Evolutionary conservation across 176 grass and related monocot species (phyloP).

Genomic region (Zoysia japonica): DNA sequence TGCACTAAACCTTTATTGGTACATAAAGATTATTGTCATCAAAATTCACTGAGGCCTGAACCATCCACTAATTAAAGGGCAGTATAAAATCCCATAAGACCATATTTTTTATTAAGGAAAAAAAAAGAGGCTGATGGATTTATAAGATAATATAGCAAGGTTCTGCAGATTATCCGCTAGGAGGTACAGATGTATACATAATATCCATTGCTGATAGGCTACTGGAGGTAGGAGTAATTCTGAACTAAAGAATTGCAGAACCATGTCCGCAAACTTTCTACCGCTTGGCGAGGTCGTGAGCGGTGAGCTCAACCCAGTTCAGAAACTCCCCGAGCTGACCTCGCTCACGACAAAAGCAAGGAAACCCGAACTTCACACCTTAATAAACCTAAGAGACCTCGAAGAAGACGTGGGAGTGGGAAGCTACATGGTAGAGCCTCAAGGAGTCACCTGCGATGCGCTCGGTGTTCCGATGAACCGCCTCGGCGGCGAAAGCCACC

Average conservation of each 20-base stretch:
- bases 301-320: not conserved
- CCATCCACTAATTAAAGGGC: not conserved
- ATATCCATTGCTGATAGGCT: not conserved
- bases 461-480: constrained; percentile 28
- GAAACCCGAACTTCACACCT: not conserved
- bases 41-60: not conserved
- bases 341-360: not conserved
- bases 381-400: not conserved
- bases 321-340: not conserved
- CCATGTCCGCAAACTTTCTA: not conserved
- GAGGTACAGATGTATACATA: not conserved
- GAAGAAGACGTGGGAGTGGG: not conserved
- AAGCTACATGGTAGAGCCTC: not conserved
- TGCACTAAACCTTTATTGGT: not conserved
- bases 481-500: not conserved
- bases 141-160: not conserved
- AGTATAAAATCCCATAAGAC: not conserved
- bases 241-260: too few species aligned
- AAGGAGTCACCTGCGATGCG: constrained; percentile 45
- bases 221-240: not conserved
- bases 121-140: not conserved
- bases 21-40: not conserved
- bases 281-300: not conserved
- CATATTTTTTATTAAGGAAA: not conserved
- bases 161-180: not conserved